Evolutionary conservation across 1,284 basidiomycete genomes (phyloP), one percentile per base, ranked within the genome.

Genomic region (Pseudozyma hubeiensis): DNA sequence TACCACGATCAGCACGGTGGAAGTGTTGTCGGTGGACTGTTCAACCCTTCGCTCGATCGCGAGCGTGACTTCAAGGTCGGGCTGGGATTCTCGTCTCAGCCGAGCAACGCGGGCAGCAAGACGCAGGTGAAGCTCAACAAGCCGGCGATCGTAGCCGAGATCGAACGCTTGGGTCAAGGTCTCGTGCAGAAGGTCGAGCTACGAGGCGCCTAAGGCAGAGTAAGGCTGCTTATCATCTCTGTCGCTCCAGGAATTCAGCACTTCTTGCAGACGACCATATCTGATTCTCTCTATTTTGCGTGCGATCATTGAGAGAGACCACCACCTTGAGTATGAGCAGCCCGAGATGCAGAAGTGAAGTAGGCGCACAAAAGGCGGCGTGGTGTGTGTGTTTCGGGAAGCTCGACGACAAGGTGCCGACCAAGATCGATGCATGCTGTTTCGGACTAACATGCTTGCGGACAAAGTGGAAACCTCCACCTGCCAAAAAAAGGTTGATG

Each of bases 1-100:
- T 99, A 98, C 87, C 90, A 90, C 80, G 96, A 99, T 79, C 86
- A 88, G 0, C 88, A 90, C 39, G 97, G 97, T 14, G 94, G 96
- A 0, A 62, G 56, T 24, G 86, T 87, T 8, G 90, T 96, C 55
- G 95, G 93, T 7, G 91, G 89, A 0, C 89, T 97, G 1, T 98
- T 94, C 92, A 93, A 97, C 79, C 91, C 92, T 0, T 54, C 81
- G 9, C 87, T 88, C 30, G 74, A 80, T 11, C 79, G 84, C 50
- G 80, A 86, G 24, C 83, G 87, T 48, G 87, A 89, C 3, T 94
- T 97, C 87, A 90, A 92, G 79, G 93, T 95, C 5, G 87, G 94
- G 54, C 89, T 92, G 16, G 91, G 91, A 3, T 96, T 91, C 85
- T 75, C 85, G 84, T 40, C 93, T 91, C 34, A 68, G 56, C 53